A percentile compares a stretch with the other conserved stretches of the same genome.
phyloP scores from a whole-genome alignment of 176 grass and related monocot species.

The Carex myosuroides region DNA sequence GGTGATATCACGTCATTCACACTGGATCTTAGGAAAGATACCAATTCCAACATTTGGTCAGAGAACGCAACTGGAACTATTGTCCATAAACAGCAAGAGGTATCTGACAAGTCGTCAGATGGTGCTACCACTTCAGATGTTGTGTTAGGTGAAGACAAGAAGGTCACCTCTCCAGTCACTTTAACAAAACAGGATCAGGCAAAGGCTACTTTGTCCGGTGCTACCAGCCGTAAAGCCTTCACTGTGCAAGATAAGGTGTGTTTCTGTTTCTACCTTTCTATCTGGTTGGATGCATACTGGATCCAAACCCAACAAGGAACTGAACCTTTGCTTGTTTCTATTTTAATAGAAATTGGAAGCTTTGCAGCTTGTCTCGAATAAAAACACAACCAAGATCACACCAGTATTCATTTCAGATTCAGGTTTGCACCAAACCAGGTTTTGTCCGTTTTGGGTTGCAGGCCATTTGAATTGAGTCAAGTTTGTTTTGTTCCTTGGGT shows the following conservation, averaged over 20 bases:
- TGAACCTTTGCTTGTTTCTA: background rate
- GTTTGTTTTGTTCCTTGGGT: background rate
- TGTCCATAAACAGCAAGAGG: constrained; percentile 55
- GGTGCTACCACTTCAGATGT: constrained; percentile 1
- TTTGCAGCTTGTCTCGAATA: background rate
- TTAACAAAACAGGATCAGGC: constrained; percentile 32
- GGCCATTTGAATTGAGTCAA: background rate
- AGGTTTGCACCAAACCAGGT: background rate
- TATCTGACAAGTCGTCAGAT: constrained; percentile 26
- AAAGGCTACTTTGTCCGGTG: constrained; percentile 38
- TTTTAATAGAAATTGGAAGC: background rate
- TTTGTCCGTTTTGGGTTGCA: background rate
- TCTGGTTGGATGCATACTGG: background rate
- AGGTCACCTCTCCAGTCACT: constrained; percentile 32
- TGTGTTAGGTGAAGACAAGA: constrained; percentile 33
- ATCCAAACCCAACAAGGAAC: background rate
- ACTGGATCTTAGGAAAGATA: constrained; percentile 63
- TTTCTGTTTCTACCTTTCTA: background rate
- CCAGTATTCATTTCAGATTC: background rate
- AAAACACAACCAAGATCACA: background rate
- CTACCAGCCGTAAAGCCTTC: constrained; percentile 82
- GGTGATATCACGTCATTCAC: constrained; percentile 91
- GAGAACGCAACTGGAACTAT: constrained; percentile 55
- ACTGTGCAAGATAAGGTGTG: constrained; percentile 93
- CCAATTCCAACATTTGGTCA: constrained; percentile 33